A percentile compares a stretch with the other conserved stretches of the same genome.
phyloP scores from a whole-genome alignment of 495 filamentous ascomycete species.

The Umbilicaria muhlenbergii region DNA sequence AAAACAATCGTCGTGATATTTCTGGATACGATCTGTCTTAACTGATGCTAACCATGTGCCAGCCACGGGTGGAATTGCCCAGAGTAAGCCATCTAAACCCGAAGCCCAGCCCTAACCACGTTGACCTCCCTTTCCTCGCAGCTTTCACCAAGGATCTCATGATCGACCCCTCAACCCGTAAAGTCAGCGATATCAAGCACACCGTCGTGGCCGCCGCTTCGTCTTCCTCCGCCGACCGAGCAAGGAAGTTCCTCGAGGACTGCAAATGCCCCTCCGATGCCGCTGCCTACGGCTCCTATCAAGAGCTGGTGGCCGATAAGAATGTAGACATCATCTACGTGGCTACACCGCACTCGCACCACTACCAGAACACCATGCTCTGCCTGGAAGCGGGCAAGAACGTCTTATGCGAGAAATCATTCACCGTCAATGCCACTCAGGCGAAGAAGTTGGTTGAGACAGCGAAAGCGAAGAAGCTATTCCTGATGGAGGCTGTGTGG shows the following conservation, averaged over 20 bases:
- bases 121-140: slow-evolving; percentile 14
- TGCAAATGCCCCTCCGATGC: slow-evolving; percentile 45
- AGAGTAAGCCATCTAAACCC: slow-evolving; percentile 16
- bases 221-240: slow-evolving; percentile 51
- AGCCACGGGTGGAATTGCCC: slow-evolving; percentile 69
- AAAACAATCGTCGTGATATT: no score
- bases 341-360: slow-evolving; percentile 88
- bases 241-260: slow-evolving; percentile 54
- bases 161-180: slow-evolving; percentile 54
- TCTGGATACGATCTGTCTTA: neutral
- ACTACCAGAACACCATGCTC: slow-evolving; percentile 82
- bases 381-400: slow-evolving; percentile 71
- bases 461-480: slow-evolving; percentile 65
- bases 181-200: slow-evolving; percentile 61
- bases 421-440: slow-evolving; percentile 80
- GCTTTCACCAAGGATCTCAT: slow-evolving; percentile 76
- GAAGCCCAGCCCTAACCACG: neutral
- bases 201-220: slow-evolving; percentile 69
- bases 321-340: slow-evolving; percentile 83
- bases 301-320: slow-evolving; percentile 58
- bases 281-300: slow-evolving; percentile 68
- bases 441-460: slow-evolving; percentile 56
- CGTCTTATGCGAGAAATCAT: slow-evolving; percentile 85
- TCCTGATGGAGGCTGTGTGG: slow-evolving; percentile 96
- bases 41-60: slow-evolving; percentile 6